Evolutionary conservation across 2,329 filamentous ascomycete species (phyloP).

Genomic region (Teratosphaeriaceae sp.): DNA sequence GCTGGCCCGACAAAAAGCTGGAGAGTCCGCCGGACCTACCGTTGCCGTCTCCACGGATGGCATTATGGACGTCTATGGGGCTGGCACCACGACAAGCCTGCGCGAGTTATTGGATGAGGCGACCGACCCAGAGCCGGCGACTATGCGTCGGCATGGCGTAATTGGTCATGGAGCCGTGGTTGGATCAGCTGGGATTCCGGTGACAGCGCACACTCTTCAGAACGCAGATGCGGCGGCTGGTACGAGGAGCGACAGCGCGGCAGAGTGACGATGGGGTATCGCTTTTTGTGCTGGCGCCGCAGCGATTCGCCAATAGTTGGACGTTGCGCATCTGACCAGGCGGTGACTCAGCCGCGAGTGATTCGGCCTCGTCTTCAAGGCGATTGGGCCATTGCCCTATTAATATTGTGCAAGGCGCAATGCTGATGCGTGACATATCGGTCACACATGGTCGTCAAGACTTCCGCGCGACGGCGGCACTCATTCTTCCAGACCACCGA

Average conservation of each 20-base stretch:
- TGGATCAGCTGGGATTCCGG: not conserved
- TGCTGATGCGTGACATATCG: too few species aligned
- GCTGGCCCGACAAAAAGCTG: constrained; percentile 1
- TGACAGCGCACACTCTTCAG: not conserved
- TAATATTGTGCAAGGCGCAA: too few species aligned
- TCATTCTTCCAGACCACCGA: too few species aligned
- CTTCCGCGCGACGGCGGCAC: too few species aligned
- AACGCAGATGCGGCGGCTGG: not conserved
- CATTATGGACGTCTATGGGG: not conserved
- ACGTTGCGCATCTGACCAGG: too few species aligned
- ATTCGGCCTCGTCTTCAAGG: too few species aligned
- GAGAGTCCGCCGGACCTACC: not conserved
- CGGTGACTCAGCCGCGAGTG: too few species aligned
- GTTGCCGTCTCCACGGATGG: not conserved
- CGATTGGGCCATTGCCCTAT: too few species aligned
- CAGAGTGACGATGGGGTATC: too few species aligned
- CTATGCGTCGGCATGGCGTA: not conserved
- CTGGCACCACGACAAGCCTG: not conserved
- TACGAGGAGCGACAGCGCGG: not conserved
- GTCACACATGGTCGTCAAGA: too few species aligned
- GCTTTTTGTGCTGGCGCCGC: too few species aligned
- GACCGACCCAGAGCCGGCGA: not conserved
- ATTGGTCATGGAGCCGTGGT: not conserved
- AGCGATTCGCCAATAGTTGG: too few species aligned
- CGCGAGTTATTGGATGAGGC: not conserved